Evolutionary conservation across 257 asterid species (phyloP).

Genomic region (Salvia rosmarinus): DNA sequence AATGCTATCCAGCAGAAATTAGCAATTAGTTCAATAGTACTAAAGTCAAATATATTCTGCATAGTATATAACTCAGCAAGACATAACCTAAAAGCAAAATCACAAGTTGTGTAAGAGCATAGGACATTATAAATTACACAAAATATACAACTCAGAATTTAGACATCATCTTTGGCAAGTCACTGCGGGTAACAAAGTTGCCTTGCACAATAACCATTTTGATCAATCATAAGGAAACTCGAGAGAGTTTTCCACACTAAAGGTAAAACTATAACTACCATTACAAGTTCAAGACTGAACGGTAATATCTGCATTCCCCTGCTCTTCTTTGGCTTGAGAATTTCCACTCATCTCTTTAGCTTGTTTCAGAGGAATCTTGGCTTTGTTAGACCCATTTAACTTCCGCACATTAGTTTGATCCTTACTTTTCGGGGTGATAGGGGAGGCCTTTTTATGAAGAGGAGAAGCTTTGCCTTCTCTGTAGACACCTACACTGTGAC

Average conservation of each 20-base stretch:
- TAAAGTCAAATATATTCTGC: constrained; percentile 11
- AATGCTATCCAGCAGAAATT: constrained; percentile 6
- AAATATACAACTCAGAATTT: constrained; percentile 54
- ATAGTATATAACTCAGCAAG: constrained; percentile 10
- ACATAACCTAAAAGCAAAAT: constrained; percentile 15
- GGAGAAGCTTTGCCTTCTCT: constrained; percentile 47
- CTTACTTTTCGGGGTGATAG: constrained; percentile 58
- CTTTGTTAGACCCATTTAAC: constrained; percentile 43
- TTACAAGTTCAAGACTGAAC: constrained; percentile 47
- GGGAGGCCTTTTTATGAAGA: constrained; percentile 42
- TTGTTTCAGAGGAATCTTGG: constrained; percentile 36
- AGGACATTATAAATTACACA: constrained; percentile 45
- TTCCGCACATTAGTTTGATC: constrained; percentile 46
- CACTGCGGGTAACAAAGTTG: constrained; percentile 38
- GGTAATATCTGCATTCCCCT: constrained; percentile 37
- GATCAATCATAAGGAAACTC: constrained; percentile 35
- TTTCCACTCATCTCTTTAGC: constrained; percentile 43
- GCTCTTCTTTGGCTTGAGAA: constrained; percentile 41
- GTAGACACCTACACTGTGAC: constrained; percentile 67
- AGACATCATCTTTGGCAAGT: constrained; percentile 37
- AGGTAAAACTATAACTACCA: constrained; percentile 38
- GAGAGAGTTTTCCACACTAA: constrained; percentile 33
- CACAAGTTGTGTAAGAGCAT: constrained; percentile 13
- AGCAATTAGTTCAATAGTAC: constrained; percentile 14
- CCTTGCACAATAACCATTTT: constrained; percentile 29